phyloP scores from a whole-genome alignment of 2,329 filamentous ascomycete species.

The Hypoxylon sp. region DNA sequence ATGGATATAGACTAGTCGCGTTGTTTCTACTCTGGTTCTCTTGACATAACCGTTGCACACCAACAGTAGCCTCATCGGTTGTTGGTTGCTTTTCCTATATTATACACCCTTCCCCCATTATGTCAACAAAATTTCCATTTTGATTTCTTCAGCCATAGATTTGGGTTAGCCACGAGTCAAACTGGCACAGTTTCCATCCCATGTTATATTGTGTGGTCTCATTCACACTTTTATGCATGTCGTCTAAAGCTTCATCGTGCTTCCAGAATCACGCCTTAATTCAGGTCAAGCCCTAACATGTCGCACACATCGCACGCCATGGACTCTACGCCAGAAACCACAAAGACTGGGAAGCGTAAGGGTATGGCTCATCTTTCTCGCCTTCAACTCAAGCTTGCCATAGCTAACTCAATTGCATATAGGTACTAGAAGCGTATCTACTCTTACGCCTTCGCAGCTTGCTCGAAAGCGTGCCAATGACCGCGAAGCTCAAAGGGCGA shows the following conservation, averaged over 20 bases:
- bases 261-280: constrained; percentile 33
- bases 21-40: constrained; percentile 9
- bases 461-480: constrained; percentile 94
- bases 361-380: constrained; percentile 44
- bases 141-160: neutral
- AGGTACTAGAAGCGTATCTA: constrained; percentile 84
- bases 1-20: constrained; percentile 23
- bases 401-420: constrained; percentile 30
- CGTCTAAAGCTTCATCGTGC: constrained; percentile 21
- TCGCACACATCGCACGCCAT: constrained; percentile 47
- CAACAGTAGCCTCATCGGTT: constrained; percentile 32
- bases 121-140: constrained; percentile 36
- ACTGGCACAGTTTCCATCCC: neutral
- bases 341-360: constrained; percentile 53
- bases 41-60: constrained; percentile 26
- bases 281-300: constrained; percentile 39
- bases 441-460: constrained; percentile 88
- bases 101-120: constrained; percentile 47
- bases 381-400: neutral
- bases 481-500: constrained; percentile 89
- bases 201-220: neutral
- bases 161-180: neutral
- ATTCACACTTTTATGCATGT: constrained; percentile 35
- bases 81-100: constrained; percentile 17
- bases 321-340: constrained; percentile 44